Conservation (phyloP, 2,329 filamentous ascomycete genomes). For the Coccinonectria pachysandricola region DNA sequence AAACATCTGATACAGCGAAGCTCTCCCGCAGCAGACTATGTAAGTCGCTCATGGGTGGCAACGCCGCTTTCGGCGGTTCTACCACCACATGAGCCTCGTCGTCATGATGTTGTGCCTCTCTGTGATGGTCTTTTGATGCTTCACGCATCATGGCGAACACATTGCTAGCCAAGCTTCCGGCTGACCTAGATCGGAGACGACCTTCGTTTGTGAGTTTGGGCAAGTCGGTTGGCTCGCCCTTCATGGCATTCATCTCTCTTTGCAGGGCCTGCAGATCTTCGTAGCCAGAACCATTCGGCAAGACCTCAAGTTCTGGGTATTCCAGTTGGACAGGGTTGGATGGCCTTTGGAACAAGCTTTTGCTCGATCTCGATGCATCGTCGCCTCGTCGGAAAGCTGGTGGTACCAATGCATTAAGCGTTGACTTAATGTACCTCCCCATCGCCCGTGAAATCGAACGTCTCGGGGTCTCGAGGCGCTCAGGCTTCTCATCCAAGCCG, state of each 20-base stretch:
- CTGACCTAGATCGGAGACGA: conserved; percentile 4
- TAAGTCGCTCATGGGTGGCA: conserved; percentile 5
- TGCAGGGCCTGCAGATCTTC: conserved; percentile 12
- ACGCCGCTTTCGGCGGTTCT: conserved; percentile 2
- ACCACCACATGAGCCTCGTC: not conserved
- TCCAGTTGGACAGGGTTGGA: conserved; percentile 10
- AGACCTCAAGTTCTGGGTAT: conserved; percentile 16
- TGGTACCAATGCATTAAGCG: not conserved
- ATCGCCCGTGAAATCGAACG: conserved; percentile 22
- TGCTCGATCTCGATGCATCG: no score
- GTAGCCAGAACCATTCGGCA: conserved; percentile 12
- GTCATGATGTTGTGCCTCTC: conserved; percentile 3
- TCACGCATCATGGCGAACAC: conserved; percentile 13
- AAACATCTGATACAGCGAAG: conserved; percentile 9
- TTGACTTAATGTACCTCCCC: conserved; percentile 14
- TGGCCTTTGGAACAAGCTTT: no score
- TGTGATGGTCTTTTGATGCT: conserved; percentile 1
- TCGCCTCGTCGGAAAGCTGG: not conserved
- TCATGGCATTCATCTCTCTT: conserved; percentile 12
- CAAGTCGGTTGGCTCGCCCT: conserved; percentile 2
- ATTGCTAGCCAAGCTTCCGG: conserved; percentile 8
- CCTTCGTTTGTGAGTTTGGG: conserved; percentile 1
- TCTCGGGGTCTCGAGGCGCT: conserved; percentile 3
- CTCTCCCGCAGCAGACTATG: conserved; percentile 8
- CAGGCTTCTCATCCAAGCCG: conserved; percentile 1